A percentile compares a stretch with the other conserved stretches of the same genome.
phyloP scores from a whole-genome alignment of 2,329 filamentous ascomycete genomes.

The Ramularia endophylla region DNA sequence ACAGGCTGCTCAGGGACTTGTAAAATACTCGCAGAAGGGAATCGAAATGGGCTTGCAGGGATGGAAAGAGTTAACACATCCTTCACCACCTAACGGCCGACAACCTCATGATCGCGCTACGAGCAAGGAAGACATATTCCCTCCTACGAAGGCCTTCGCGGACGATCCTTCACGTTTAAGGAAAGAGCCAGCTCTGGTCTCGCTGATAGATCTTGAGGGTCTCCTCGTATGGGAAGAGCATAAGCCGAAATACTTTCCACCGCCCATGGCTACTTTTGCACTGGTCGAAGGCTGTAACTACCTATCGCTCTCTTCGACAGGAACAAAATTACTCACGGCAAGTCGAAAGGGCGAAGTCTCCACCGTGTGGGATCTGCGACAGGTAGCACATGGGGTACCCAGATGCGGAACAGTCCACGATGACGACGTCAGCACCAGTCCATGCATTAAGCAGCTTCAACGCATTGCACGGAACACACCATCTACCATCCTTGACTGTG shows the following conservation, averaged over 20 bases:
- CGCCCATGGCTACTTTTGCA: conserved; percentile 65
- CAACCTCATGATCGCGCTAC: conserved; percentile 12
- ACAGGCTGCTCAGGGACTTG: conserved; percentile 71
- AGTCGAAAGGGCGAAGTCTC: conserved; percentile 81
- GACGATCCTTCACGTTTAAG: conserved; percentile 50
- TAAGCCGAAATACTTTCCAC: conserved; percentile 44
- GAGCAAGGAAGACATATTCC: conserved; percentile 45
- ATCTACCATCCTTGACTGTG: conserved; percentile 82
- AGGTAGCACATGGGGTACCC: conserved; percentile 41
- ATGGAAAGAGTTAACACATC: conserved; percentile 76
- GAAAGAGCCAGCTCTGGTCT: conserved; percentile 65
- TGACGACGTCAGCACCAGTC: conserved; percentile 27
- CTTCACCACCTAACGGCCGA: conserved; percentile 32
- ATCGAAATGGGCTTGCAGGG: conserved; percentile 70
- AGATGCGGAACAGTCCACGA: conserved; percentile 9
- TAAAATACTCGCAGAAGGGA: conserved; percentile 52
- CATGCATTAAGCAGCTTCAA: conserved; percentile 71
- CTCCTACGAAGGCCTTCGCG: conserved; percentile 64
- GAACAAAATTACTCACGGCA: conserved; percentile 68
- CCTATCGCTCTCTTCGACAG: conserved; percentile 69
- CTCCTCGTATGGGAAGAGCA: conserved; percentile 46
- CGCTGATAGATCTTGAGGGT: conserved; percentile 64
- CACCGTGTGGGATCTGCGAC: conserved; percentile 72
- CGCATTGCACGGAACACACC: conserved; percentile 89
- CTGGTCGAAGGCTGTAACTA: conserved; percentile 72